A percentile compares a stretch with the other conserved stretches of the same genome.
Evolutionary conservation across 257 asterid species (phyloP).

Genomic region (Haberlea rhodopensis): DNA sequence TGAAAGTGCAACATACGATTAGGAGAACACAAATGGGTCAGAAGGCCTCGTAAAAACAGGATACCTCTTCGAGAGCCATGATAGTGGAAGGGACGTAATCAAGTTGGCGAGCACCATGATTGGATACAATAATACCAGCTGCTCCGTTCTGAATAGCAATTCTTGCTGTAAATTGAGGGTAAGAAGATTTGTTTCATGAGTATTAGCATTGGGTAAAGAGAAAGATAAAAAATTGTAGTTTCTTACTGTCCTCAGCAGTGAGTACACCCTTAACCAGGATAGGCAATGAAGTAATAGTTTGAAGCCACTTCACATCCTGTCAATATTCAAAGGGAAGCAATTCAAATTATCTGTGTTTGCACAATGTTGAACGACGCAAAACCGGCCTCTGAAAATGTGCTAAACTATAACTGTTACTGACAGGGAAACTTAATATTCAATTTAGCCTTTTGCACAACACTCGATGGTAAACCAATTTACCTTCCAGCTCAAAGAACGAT

Average conservation of each 20-base stretch:
- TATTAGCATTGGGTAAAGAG: constrained; percentile 2
- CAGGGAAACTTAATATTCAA: not conserved
- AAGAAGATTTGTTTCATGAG: constrained; percentile 17
- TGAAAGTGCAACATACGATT: constrained; percentile 24
- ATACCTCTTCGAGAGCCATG: constrained; percentile 84
- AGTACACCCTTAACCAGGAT: constrained; percentile 93
- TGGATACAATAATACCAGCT: constrained; percentile 88
- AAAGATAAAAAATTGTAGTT: not conserved
- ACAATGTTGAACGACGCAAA: not conserved
- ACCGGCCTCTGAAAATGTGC: not conserved
- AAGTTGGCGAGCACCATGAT: constrained; percentile 98
- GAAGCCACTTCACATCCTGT: constrained; percentile 97
- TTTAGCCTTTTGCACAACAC: not conserved
- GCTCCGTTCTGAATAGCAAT: constrained; percentile 85
- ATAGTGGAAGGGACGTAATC: constrained; percentile 92
- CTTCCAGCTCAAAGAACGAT: constrained; percentile 92
- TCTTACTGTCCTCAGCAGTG: constrained; percentile 90
- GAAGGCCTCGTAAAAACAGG: not conserved
- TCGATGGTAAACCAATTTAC: constrained; percentile 29
- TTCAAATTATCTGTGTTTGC: not conserved
- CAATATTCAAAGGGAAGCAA: constrained; percentile 20
- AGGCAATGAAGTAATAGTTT: constrained; percentile 89
- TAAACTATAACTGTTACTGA: not conserved
- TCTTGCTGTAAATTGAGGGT: constrained; percentile 50
- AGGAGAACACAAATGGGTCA: not conserved